Percentiles rank a stretch among this genome's conserved stretches.
These are phyloP conservation scores for Cochlearia excelsa DNA, from an alignment of 345 rosid species.

Conservation along the genomic window DNA sequence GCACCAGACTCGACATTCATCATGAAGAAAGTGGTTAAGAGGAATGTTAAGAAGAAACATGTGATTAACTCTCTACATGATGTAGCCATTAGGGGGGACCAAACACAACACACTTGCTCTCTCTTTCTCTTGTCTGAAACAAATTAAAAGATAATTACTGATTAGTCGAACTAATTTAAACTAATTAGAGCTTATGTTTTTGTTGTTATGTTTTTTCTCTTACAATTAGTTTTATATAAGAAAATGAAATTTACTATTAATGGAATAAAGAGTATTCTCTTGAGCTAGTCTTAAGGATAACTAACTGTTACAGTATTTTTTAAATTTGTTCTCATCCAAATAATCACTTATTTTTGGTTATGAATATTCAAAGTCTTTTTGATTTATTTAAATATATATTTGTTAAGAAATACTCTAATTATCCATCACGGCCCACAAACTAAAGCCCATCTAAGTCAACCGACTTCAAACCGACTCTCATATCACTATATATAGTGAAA, in stretches of 20 bases:
- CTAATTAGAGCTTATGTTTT: not conserved
- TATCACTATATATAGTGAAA: no score
- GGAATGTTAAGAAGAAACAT: slow-evolving; percentile 28
- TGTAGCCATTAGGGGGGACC: slow-evolving; percentile 22
- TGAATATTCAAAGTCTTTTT: no score
- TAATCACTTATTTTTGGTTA: not conserved
- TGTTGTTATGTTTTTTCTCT: slow-evolving; percentile 9
- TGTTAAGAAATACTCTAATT: no score
- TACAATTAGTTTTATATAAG: slow-evolving; percentile 20
- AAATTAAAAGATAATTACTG: not conserved
- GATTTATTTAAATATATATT: no score
- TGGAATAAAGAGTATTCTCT: slow-evolving; percentile 6
- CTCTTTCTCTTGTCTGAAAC: slow-evolving; percentile 13
- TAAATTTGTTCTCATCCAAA: not conserved
- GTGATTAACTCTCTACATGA: slow-evolving; percentile 27
- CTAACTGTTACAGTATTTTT: slow-evolving; percentile 18
- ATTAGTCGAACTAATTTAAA: slow-evolving; percentile 3
- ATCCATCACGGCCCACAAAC: no score
- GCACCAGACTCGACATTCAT: slow-evolving; percentile 17
- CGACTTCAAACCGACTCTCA: no score
- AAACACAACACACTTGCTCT: not conserved
- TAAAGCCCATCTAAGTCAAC: no score
- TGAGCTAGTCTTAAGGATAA: slow-evolving; percentile 35
- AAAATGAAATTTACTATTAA: slow-evolving; percentile 23
- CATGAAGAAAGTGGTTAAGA: slow-evolving; percentile 28